phyloP scores from a whole-genome alignment of 2,329 filamentous ascomycete genomes.

The Rhexocercosporidium sp. region DNA sequence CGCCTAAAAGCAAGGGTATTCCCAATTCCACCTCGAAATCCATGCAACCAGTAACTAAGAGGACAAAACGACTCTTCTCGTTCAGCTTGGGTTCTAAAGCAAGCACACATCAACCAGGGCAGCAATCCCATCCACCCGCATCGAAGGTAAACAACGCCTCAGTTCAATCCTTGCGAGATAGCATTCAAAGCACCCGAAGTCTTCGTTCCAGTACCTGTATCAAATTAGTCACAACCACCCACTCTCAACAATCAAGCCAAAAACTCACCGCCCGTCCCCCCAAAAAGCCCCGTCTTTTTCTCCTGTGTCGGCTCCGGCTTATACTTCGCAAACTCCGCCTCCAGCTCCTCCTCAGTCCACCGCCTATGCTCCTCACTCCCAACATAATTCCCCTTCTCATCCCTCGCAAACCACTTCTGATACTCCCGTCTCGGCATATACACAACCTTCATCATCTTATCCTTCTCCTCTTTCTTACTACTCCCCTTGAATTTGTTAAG shows the following conservation, averaged over 20 bases:
- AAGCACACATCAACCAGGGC: neutral
- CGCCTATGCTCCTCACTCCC: conserved; percentile 38
- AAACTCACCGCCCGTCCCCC: conserved; percentile 1
- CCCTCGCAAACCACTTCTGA: conserved; percentile 39
- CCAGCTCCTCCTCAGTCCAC: conserved; percentile 42
- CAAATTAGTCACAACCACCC: neutral
- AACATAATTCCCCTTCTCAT: conserved; percentile 36
- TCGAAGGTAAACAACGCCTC: neutral
- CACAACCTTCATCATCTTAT: conserved; percentile 36
- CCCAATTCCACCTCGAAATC: neutral
- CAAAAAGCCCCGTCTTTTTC: conserved; percentile 14
- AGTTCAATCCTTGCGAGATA: neutral
- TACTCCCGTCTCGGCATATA: conserved; percentile 42
- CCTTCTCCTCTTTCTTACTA: conserved; percentile 24
- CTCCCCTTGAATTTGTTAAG: conserved; percentile 21
- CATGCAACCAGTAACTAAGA: neutral
- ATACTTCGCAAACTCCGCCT: conserved; percentile 36
- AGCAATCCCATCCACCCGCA: neutral
- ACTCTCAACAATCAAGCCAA: no score
- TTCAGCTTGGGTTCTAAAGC: neutral
- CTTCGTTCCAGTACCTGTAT: neutral
- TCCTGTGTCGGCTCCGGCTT: conserved; percentile 25
- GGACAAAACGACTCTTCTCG: neutral
- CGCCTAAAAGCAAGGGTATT: conserved; percentile 11
- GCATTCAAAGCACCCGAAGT: neutral